phyloP scores from a whole-genome alignment of 208 protist genomes.

The Polymyxa betae region DNA sequence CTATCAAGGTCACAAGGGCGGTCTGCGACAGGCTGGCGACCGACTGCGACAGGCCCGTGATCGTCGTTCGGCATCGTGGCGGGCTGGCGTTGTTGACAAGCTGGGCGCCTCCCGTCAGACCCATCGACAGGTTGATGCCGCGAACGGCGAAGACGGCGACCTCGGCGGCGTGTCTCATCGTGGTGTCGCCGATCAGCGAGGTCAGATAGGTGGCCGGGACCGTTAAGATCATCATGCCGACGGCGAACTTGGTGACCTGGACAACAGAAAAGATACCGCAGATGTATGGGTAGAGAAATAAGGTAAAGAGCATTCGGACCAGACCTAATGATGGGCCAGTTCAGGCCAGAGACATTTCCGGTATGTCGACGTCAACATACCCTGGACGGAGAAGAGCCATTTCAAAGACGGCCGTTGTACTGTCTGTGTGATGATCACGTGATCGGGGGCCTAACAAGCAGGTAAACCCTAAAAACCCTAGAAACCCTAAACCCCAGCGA shows the following conservation, averaged over 20 bases:
- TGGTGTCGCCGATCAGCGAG: conserved; percentile 18
- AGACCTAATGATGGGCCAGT: neutral
- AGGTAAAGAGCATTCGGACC: conserved; percentile 5
- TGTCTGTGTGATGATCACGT: too few relatives aligned
- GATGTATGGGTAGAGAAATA: neutral
- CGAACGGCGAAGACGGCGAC: neutral
- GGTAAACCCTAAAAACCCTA: too few relatives aligned
- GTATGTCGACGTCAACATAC: too few relatives aligned
- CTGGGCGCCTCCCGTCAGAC: neutral
- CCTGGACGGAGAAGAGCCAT: too few relatives aligned
- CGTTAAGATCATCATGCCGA: neutral
- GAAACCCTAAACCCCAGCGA: too few relatives aligned
- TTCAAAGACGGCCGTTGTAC: too few relatives aligned
- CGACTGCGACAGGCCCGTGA: neutral
- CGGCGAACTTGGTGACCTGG: neutral
- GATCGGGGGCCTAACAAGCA: too few relatives aligned
- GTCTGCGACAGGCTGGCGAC: neutral
- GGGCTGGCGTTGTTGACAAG: conserved; percentile 8
- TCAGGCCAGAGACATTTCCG: too few relatives aligned
- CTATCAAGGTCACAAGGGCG: neutral
- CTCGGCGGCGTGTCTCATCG: neutral
- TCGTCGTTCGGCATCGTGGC: neutral
- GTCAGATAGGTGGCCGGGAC: neutral
- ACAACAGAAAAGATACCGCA: neutral
- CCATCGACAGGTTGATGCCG: neutral